phyloP scores from a whole-genome alignment of 257 asterid genomes.

The Solanum sparsipilum region DNA sequence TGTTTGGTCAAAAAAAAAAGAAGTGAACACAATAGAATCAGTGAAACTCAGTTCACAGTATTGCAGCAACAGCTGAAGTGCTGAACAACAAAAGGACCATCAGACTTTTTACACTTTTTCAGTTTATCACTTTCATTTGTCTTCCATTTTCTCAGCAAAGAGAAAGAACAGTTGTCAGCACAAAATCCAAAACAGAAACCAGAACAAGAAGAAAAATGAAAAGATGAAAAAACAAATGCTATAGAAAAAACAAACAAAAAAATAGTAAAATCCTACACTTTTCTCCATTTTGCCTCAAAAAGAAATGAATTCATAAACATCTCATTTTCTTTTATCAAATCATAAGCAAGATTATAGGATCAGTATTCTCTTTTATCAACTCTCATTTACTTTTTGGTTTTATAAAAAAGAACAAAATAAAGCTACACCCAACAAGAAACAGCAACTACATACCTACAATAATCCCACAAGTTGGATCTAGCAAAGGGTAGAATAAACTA shows the following conservation, averaged over 20 bases:
- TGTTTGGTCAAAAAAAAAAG: background rate
- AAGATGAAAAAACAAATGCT: background rate
- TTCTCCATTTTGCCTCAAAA: background rate
- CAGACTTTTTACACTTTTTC: conserved; percentile 7
- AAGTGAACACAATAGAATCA: conserved; percentile 13
- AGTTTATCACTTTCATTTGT: conserved; percentile 13
- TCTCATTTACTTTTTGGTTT: background rate
- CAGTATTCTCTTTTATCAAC: background rate
- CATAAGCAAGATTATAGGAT: background rate
- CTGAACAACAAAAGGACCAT: conserved; percentile 9
- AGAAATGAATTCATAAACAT: background rate
- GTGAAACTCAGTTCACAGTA: conserved; percentile 15
- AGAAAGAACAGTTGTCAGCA: background rate
- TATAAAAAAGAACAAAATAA: too few relatives aligned
- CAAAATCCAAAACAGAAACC: conserved; percentile 1
- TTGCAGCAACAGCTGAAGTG: conserved; percentile 2
- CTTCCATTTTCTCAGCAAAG: conserved; percentile 2
- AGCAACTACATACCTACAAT: background rate
- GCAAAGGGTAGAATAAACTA: background rate
- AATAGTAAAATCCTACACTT: background rate
- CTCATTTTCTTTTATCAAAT: background rate
- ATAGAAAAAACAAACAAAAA: background rate
- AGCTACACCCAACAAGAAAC: background rate
- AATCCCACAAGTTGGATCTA: background rate
- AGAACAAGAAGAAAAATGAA: background rate